phyloP scores from a whole-genome alignment of 1,284 basidiomycete species.

The Fomitopsis pinicola region DNA sequence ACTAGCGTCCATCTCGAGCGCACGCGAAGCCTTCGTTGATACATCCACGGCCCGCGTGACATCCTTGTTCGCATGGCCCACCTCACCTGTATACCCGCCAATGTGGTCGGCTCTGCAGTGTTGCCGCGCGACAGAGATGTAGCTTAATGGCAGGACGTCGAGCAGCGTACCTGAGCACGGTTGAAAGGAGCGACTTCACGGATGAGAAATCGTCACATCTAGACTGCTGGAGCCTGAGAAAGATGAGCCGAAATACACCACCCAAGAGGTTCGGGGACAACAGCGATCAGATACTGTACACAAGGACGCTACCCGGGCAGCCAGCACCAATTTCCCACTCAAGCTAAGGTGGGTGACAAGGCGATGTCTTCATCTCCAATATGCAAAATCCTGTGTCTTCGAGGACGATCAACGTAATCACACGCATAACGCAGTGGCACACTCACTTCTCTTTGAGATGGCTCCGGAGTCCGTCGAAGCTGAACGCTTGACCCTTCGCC shows the following conservation, averaged over 20 bases:
- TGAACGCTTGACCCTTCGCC: conserved; percentile 27
- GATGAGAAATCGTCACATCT: neutral
- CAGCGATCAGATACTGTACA: neutral
- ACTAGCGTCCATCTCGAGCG: neutral
- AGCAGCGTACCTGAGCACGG: neutral
- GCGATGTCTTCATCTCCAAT: conserved; percentile 34
- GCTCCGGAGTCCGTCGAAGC: conserved; percentile 52
- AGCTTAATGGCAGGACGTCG: neutral
- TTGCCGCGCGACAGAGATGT: neutral
- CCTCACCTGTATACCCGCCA: neutral
- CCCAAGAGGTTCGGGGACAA: neutral
- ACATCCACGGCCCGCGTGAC: neutral
- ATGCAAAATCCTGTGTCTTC: conserved; percentile 27
- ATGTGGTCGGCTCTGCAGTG: neutral
- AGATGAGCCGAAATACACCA: neutral
- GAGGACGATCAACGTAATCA: neutral
- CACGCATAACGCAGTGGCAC: neutral
- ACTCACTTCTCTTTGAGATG: conserved; percentile 58
- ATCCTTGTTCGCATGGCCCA: neutral
- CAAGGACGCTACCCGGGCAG: neutral
- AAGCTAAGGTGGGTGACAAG: conserved; percentile 4
- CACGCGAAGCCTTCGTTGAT: conserved; percentile 1
- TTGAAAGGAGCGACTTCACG: neutral
- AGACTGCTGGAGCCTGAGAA: neutral
- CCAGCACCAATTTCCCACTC: neutral